A percentile compares a stretch with the other conserved stretches of the same genome.
phyloP scores from a whole-genome alignment of 495 filamentous ascomycete species.

The Hyaloscypha bicolor region DNA sequence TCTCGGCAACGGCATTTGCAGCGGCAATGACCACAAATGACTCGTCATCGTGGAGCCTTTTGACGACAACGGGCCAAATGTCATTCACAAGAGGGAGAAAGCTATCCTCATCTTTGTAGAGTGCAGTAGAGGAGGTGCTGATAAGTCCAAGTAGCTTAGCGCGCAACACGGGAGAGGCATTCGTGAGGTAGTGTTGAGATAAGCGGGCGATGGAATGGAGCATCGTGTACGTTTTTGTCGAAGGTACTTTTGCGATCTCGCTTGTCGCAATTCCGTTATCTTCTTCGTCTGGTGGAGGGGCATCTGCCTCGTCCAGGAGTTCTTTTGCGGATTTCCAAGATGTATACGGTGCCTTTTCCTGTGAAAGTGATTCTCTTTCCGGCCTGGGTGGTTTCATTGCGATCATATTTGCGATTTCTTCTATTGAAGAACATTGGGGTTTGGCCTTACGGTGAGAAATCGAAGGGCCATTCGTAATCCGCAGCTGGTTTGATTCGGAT shows the following conservation, averaged over 20 bases:
- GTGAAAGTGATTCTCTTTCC: conserved; percentile 36
- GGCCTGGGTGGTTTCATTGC: conserved; percentile 40
- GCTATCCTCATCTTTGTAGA: conserved; percentile 72
- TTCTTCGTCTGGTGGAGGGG: conserved; percentile 34
- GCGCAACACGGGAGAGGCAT: conserved; percentile 76
- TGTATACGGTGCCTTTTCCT: conserved; percentile 37
- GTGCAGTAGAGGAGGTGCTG: conserved; percentile 62
- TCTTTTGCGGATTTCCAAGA: conserved; percentile 35
- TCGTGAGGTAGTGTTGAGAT: conserved; percentile 84
- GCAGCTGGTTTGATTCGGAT: conserved; percentile 62
- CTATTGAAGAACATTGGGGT: conserved; percentile 15
- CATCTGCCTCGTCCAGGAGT: conserved; percentile 33
- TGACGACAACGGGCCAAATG: conserved; percentile 78
- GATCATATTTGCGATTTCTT: conserved; percentile 38
- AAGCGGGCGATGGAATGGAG: conserved; percentile 68
- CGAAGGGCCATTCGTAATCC: conserved; percentile 37
- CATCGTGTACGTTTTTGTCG: conserved; percentile 60
- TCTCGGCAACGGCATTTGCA: conserved; percentile 60
- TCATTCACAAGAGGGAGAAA: conserved; percentile 90
- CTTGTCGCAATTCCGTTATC: conserved; percentile 34
- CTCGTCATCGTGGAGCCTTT: conserved; percentile 74
- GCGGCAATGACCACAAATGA: conserved; percentile 72
- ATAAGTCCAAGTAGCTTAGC: conserved; percentile 75
- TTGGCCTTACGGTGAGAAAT: conserved; percentile 40
- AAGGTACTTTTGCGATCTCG: conserved; percentile 45